Evolutionary conservation across 129 eudicot species (phyloP), one percentile per base, ranked within the genome.

Genomic region (Tagetes erecta): DNA sequence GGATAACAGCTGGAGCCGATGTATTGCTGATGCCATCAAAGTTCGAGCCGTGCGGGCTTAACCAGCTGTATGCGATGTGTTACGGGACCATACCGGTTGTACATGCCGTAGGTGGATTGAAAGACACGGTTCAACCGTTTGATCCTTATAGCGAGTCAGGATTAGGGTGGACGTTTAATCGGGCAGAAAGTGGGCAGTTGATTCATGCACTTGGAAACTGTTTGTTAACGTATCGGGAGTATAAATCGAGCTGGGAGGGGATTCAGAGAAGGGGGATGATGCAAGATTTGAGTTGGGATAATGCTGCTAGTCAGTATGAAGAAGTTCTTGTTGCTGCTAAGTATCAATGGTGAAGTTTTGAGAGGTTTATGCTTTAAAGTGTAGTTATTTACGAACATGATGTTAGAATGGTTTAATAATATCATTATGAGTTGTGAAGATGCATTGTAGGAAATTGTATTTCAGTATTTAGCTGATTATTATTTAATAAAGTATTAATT

Each of bases 31-130:
- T 95, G 99, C 99, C 99, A 4, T 95, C 97, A 35, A 85, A 92
- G 64, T 95, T 95, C 40, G 99, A 95, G 81, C 99, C 99, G 3
- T 95, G 97, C 76, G 99, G 96, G 73, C 87, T 95, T 66, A 95
- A 95, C 77, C 99, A 95, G 71, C 82, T 91, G 5, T 95, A 91
- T 75, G 99, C 96, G 0, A 95, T 95, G 99, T 47, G 59, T 10
- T 95, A 91, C 8, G 99, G 96, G 60, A 91, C 97, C 2, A 14
- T 91, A 12, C 99, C 96, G 1, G 97, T 95, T 30, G 99, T 95
- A 40, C 99, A 95, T 81, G 97, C 96, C 1, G 99, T 95, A 46
- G 99, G 99, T 34, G 99, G 99, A 38, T 75, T 95, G 64, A 87
- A 88, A 64, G 99, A 95, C 68, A 95, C 99, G 0, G 96, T 91